Percentiles rank a stretch among this genome's conserved stretches.
Evolutionary conservation across 805 yeast species (phyloP).

Genomic region (Vanderwaltozyma yarrowii): DNA sequence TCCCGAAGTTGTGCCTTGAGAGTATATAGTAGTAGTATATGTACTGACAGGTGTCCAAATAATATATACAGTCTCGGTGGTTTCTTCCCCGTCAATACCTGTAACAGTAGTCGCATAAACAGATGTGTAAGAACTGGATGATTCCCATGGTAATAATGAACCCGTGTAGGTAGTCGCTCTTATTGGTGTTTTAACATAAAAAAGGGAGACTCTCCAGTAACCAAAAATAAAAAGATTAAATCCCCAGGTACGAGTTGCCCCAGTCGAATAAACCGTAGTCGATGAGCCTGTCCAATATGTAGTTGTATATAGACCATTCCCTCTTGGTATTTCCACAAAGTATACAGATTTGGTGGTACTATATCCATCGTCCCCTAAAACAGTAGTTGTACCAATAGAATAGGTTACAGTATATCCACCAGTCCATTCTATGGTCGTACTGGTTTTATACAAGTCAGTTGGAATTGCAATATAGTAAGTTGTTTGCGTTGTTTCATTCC

Average conservation of each 20-base stretch:
- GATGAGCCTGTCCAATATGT: conserved; percentile 1
- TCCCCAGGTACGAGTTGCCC: not conserved
- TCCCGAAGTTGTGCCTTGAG: not conserved
- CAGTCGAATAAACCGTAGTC: conserved; percentile 1
- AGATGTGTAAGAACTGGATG: not conserved
- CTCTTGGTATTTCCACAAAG: conserved; percentile 5
- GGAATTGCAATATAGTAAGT: conserved; percentile 1
- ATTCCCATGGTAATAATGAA: not conserved
- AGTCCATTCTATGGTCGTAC: not conserved
- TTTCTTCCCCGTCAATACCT: conserved; percentile 2
- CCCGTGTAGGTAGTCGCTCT: not conserved
- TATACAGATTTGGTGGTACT: conserved; percentile 4
- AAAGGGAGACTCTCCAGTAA: not conserved
- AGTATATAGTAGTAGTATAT: not conserved
- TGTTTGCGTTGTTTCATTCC: conserved; percentile 1
- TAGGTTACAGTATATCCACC: not conserved
- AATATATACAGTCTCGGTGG: too few relatives aligned
- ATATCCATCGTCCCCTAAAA: conserved; percentile 2
- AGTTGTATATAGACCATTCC: not conserved
- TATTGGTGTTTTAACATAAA: not conserved
- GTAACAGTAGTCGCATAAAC: not conserved
- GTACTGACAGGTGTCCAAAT: not conserved
- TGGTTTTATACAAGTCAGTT: not conserved
- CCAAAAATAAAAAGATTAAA: not conserved
- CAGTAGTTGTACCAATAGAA: not conserved